Evolutionary conservation across 2,329 filamentous ascomycete species (phyloP).

Genomic region (Botrytis cinerea): DNA sequence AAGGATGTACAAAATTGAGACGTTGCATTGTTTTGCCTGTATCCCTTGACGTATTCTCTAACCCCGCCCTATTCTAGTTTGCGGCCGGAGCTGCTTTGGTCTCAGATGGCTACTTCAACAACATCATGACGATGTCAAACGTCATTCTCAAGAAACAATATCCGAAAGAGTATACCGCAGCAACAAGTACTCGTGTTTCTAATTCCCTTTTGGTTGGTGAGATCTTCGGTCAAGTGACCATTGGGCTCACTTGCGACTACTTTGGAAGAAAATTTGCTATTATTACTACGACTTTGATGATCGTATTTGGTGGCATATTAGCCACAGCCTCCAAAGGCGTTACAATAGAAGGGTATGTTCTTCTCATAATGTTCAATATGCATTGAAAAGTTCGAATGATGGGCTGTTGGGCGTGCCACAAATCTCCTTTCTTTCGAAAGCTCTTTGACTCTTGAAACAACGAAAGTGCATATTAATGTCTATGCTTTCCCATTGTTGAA

Average conservation of each 20-base stretch:
- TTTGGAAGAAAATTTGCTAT: conserved; percentile 51
- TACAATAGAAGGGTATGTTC: conserved; percentile 44
- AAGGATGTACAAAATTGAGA: not conserved
- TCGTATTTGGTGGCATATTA: conserved; percentile 49
- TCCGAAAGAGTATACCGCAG: conserved; percentile 30
- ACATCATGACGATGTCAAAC: conserved; percentile 43
- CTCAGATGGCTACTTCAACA: conserved; percentile 44
- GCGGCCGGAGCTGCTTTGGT: conserved; percentile 40
- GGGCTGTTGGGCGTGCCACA: no score
- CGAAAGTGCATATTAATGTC: not conserved
- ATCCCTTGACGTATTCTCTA: not conserved
- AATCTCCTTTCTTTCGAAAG: not conserved
- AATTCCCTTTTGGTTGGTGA: conserved; percentile 47
- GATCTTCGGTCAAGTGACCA: conserved; percentile 46
- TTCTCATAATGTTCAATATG: not conserved
- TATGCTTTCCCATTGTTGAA: not conserved
- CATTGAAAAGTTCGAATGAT: not conserved
- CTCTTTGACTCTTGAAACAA: not conserved
- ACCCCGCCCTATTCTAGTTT: conserved; percentile 29
- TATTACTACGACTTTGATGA: conserved; percentile 48
- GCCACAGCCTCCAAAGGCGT: conserved; percentile 49
- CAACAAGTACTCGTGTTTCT: conserved; percentile 45
- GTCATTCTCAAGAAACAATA: conserved; percentile 40
- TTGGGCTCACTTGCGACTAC: conserved; percentile 49
- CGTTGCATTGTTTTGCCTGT: not conserved